Evolutionary conservation across 495 filamentous ascomycete species (phyloP).

Genomic region (Coniosporium apollinis): DNA sequence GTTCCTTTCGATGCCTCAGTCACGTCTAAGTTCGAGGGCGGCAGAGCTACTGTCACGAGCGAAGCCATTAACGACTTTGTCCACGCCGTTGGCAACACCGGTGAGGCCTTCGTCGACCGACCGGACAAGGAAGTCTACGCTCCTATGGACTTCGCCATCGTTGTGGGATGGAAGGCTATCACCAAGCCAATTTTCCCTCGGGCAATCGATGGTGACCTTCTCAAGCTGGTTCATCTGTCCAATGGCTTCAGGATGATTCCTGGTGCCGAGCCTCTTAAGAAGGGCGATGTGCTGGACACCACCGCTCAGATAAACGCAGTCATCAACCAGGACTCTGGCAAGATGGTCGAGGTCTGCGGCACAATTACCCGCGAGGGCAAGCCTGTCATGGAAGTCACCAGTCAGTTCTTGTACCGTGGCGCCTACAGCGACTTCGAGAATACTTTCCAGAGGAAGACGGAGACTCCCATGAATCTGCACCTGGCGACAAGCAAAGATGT

Average conservation of each 20-base stretch:
- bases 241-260: conserved; percentile 98
- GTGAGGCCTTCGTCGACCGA: conserved; percentile 94
- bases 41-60: conserved; percentile 64
- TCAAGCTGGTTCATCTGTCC: conserved; percentile 88
- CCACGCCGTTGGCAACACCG: conserved; percentile 93
- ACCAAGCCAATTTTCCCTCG: conserved; percentile 96
- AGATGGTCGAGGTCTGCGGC: conserved; percentile 98
- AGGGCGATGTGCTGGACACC: conserved; percentile 81
- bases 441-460: conserved; percentile 93
- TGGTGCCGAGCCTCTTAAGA: conserved; percentile 83
- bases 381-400: conserved; percentile 96
- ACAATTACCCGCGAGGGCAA: conserved; percentile 76
- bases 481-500: conserved; percentile 76
- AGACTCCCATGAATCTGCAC: conserved; percentile 89
- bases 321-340: conserved; percentile 93
- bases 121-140: conserved; percentile 89
- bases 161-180: conserved; percentile 97
- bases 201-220: conserved; percentile 82
- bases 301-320: conserved; percentile 95
- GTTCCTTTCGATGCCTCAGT: conserved; percentile 72
- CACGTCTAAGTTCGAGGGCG: conserved; percentile 76
- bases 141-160: conserved; percentile 98
- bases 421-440: conserved; percentile 87
- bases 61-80: conserved; percentile 96
- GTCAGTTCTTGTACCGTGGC: conserved; percentile 92